These are phyloP conservation scores for Tympanopsis confertula DNA, from an alignment of 2,329 filamentous ascomycete genomes.

Conservation along the genomic window DNA sequence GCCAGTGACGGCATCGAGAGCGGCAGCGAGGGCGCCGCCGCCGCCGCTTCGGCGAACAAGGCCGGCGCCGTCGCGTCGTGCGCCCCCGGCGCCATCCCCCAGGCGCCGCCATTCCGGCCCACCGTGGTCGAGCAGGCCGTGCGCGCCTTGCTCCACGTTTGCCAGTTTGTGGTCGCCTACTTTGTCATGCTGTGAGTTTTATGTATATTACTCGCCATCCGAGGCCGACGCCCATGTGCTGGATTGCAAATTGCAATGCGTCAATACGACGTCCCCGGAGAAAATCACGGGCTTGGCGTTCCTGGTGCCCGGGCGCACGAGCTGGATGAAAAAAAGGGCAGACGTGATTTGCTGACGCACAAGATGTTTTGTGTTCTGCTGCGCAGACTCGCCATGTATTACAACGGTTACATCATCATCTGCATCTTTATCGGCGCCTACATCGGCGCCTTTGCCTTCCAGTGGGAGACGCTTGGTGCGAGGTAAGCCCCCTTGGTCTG, in stretches of 20 bases:
- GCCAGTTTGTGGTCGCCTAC: constrained; percentile 46
- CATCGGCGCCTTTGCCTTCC: constrained; percentile 41
- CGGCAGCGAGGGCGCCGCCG: neutral
- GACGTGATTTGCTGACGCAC: neutral
- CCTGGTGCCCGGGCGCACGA: neutral
- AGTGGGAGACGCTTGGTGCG: constrained; percentile 2
- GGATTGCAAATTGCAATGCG: neutral
- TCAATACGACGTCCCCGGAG: neutral
- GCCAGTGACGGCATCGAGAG: neutral
- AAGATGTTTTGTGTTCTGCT: too few relatives aligned
- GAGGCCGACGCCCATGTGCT: constrained; percentile 2
- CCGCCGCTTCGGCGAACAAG: constrained; percentile 2
- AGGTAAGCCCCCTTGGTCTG: neutral
- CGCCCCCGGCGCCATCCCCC: neutral
- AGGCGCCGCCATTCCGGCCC: constrained; percentile 20
- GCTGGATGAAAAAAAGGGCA: neutral
- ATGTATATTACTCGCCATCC: neutral
- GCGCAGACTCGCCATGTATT: constrained; percentile 8
- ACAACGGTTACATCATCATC: constrained; percentile 41
- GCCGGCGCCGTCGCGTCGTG: neutral
- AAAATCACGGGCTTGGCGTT: too few relatives aligned
- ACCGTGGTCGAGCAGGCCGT: constrained; percentile 35
- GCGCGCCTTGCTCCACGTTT: constrained; percentile 37
- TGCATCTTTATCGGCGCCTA: constrained; percentile 48
- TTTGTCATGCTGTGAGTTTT: constrained; percentile 37